Conservation (phyloP, 2,329 filamentous ascomycete genomes). For the Talaromyces atroroseus region DNA sequence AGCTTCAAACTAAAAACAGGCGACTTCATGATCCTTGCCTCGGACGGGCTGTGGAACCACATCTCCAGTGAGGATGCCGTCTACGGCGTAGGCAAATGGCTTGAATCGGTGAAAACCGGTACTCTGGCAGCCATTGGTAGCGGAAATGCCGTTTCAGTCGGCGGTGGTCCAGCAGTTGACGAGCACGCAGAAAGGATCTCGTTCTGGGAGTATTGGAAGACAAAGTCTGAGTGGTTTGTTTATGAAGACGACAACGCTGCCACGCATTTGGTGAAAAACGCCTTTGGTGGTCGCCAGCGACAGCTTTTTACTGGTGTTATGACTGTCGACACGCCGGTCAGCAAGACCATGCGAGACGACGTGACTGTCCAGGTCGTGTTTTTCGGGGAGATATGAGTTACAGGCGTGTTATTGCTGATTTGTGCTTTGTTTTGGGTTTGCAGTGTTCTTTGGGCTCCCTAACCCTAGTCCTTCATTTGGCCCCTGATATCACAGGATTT, state of each 20-base stretch:
- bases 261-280: constrained; percentile 50
- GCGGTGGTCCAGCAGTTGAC: not conserved
- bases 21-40: constrained; percentile 62
- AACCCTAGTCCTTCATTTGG: no score
- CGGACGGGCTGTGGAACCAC: constrained; percentile 62
- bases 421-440: no score
- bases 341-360: constrained; percentile 44
- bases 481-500: no score
- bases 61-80: constrained; percentile 56
- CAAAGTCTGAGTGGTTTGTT: constrained; percentile 27
- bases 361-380: constrained; percentile 47
- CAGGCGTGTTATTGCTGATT: no score
- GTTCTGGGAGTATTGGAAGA: constrained; percentile 39
- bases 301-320: constrained; percentile 28
- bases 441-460: no score
- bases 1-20: constrained; percentile 43
- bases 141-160: not conserved
- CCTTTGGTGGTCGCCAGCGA: constrained; percentile 45
- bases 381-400: not conserved
- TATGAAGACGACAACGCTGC: constrained; percentile 50
- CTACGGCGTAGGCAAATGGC: constrained; percentile 53
- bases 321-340: constrained; percentile 22
- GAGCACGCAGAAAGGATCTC: constrained; percentile 16
- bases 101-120: constrained; percentile 22
- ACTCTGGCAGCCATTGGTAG: not conserved